A percentile compares a stretch with the other conserved stretches of the same genome.
These are phyloP conservation scores for Globisporangium okanoganense DNA, from an alignment of 352 stramenopile genomes.

Conservation along the genomic window DNA sequence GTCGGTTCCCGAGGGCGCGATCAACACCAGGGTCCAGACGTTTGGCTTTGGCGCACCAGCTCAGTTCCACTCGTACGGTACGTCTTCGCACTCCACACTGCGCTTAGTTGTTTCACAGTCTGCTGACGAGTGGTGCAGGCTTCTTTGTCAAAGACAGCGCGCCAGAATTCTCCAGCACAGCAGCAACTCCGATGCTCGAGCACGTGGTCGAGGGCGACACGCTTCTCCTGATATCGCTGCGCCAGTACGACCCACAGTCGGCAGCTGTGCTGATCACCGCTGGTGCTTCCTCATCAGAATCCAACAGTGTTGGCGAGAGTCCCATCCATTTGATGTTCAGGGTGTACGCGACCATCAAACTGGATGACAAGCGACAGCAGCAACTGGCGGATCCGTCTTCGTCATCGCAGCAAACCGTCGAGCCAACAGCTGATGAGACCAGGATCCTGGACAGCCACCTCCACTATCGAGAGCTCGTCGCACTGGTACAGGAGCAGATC, in stretches of 20 bases:
- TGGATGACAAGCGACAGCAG: constrained; percentile 14
- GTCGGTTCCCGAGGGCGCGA: constrained; percentile 17
- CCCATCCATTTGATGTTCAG: constrained; percentile 36
- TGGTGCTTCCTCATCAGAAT: constrained; percentile 23
- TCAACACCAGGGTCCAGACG: constrained; percentile 33
- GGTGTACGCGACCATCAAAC: constrained; percentile 24
- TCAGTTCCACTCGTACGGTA: constrained; percentile 51
- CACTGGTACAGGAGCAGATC: constrained; percentile 22
- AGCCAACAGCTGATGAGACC: neutral
- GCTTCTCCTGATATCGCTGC: constrained; percentile 44
- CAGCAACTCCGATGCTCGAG: constrained; percentile 27
- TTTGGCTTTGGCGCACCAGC: constrained; percentile 47
- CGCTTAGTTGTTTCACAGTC: neutral
- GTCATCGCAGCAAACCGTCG: neutral
- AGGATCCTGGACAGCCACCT: constrained; percentile 9
- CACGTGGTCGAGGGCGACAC: constrained; percentile 43
- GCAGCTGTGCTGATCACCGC: constrained; percentile 30
- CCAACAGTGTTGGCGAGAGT: constrained; percentile 29
- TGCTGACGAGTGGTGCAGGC: constrained; percentile 18
- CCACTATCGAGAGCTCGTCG: constrained; percentile 35
- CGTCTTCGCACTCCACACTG: neutral
- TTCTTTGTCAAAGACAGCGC: constrained; percentile 38
- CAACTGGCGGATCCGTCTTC: neutral
- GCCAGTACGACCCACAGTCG: constrained; percentile 30
- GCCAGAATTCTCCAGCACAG: neutral